phyloP scores from a whole-genome alignment of 2,329 filamentous ascomycete species.

The Penicillium sclerotigenum region DNA sequence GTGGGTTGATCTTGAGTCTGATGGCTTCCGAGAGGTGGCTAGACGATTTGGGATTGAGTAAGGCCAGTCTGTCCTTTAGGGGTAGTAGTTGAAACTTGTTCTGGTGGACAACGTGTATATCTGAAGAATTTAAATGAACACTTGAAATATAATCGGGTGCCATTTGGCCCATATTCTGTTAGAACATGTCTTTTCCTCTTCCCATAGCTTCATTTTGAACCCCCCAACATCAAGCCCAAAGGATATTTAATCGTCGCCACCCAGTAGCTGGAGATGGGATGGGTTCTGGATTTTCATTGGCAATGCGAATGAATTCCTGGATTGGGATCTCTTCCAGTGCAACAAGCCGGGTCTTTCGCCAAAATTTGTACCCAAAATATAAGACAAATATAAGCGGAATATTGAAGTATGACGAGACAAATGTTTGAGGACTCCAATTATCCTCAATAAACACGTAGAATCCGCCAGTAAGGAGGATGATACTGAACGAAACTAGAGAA shows the following conservation, averaged over 20 bases:
- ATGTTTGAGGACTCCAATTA: conserved; percentile 54
- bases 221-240: background rate
- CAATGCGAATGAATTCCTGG: conserved; percentile 12
- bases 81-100: too few species aligned
- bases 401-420: conserved; percentile 57
- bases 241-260: background rate
- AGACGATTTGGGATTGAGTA: conserved; percentile 43
- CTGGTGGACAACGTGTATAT: background rate
- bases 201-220: background rate
- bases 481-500: conserved; percentile 52
- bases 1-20: conserved; percentile 53
- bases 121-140: background rate
- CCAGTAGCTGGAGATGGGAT: background rate
- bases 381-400: conserved; percentile 54
- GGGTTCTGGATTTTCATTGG: background rate
- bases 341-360: conserved; percentile 35
- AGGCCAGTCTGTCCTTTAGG: background rate
- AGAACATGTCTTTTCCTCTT: background rate
- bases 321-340: conserved; percentile 31
- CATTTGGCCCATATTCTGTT: background rate
- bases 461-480: conserved; percentile 62
- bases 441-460: conserved; percentile 47
- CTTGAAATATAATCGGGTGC: background rate
- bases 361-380: conserved; percentile 41
- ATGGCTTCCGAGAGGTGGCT: conserved; percentile 54